A percentile compares a stretch with the other conserved stretches of the same genome.
Evolutionary conservation across 768 basidiomycete species (phyloP).

Genomic region (Dentipellis fragilis): DNA sequence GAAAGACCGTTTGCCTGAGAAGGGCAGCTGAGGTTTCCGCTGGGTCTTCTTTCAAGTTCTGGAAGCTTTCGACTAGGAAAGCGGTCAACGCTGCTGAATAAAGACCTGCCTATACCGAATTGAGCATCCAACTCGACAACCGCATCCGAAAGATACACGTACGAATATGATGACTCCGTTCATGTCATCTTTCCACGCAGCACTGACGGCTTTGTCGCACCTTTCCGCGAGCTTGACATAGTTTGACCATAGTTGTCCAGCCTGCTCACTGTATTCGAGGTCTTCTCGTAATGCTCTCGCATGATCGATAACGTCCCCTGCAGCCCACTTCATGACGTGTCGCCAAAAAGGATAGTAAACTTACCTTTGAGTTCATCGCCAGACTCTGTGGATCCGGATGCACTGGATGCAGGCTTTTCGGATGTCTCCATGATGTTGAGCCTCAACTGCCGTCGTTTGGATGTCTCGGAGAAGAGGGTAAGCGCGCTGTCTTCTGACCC

Average conservation of each 20-base stretch:
- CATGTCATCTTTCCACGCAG: constrained; percentile 33
- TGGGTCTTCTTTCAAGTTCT: background rate
- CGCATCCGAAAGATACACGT: background rate
- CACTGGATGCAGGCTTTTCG: too few relatives aligned
- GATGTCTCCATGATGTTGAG: too few relatives aligned
- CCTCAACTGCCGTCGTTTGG: too few relatives aligned
- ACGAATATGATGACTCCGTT: constrained; percentile 21
- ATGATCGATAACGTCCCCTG: too few relatives aligned
- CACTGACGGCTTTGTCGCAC: constrained; percentile 21
- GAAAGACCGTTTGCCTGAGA: background rate
- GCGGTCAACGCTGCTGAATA: constrained; percentile 10
- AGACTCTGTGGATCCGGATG: too few relatives aligned
- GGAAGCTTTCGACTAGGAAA: constrained; percentile 5
- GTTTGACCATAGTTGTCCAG: constrained; percentile 28
- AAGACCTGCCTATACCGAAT: constrained; percentile 4
- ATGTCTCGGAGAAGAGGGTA: too few relatives aligned
- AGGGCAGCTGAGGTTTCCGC: background rate
- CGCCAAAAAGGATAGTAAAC: too few relatives aligned
- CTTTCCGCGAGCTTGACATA: constrained; percentile 27
- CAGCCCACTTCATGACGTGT: too few relatives aligned
- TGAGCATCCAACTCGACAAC: too few relatives aligned
- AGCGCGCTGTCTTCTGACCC: too few relatives aligned
- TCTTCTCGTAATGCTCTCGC: too few relatives aligned
- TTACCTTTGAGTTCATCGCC: too few relatives aligned
- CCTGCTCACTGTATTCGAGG: constrained; percentile 27